phyloP scores from a whole-genome alignment of 192 early-diverging fungal genomes.

The Entomortierella parvispora region DNA sequence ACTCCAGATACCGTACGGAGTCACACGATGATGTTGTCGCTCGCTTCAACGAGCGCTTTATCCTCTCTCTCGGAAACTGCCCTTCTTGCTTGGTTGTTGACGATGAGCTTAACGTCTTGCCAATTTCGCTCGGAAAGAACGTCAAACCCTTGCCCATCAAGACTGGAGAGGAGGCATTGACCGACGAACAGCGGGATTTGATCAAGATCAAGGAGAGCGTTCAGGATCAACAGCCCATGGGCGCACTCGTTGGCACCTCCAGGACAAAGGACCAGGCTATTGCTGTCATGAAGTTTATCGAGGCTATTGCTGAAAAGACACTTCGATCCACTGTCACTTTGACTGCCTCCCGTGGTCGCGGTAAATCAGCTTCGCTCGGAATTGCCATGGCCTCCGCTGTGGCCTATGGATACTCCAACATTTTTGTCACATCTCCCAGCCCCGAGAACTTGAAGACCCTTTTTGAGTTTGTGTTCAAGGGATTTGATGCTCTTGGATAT shows the following conservation, averaged over 20 bases:
- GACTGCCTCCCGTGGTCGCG: conserved; percentile 95
- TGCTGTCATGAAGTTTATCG: conserved; percentile 96
- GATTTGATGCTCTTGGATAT: conserved; percentile 97
- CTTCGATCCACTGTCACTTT: conserved; percentile 91
- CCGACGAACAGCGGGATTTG: conserved; percentile 72
- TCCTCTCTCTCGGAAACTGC: conserved; percentile 91
- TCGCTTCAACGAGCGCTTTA: conserved; percentile 98
- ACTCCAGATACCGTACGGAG: conserved; percentile 94
- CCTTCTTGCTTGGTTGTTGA: conserved; percentile 93
- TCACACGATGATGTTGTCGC: conserved; percentile 92
- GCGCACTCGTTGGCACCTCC: conserved; percentile 80
- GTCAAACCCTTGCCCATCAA: conserved; percentile 86
- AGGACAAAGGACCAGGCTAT: conserved; percentile 96
- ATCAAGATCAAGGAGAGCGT: conserved; percentile 86
- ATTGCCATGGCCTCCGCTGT: conserved; percentile 94
- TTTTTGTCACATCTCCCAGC: conserved; percentile 97
- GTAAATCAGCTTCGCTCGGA: conserved; percentile 97
- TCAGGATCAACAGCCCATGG: conserved; percentile 91
- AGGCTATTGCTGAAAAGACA: conserved; percentile 94
- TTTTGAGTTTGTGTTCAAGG: conserved; percentile 98
- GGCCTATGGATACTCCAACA: conserved; percentile 99
- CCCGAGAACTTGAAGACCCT: conserved; percentile 99
- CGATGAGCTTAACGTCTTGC: conserved; percentile 98
- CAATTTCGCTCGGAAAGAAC: conserved; percentile 91
- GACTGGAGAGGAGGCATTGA: conserved; percentile 56